Base-by-base conservation (phyloP, 1,284 basidiomycete species). In the Polyporus tsugae region DNA sequence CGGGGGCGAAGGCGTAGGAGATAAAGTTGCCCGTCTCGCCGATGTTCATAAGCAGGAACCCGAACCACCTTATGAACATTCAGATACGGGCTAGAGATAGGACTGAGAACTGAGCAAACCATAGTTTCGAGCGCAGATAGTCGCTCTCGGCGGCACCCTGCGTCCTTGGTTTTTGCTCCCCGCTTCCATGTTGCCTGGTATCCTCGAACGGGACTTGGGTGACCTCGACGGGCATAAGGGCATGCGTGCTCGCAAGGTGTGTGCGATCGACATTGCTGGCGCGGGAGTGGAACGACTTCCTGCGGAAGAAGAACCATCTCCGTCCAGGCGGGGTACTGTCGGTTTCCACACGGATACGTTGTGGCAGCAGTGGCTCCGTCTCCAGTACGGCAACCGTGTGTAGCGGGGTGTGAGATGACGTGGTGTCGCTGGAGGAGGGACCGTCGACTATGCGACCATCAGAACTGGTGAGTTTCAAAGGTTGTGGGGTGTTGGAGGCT, bases 11-110 rank as follows among this genome's bases (percentile, higher is more conserved):
- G 0, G 89, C 93, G 73, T 95, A 98, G 1, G 94, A 93, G 65
- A 96, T 87, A 72, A 98, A 98, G 78, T 98, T 98, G 15, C 95
- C 95, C 33, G 90, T 81, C 82, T 99, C 97, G 17, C 97, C 97
- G 13, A 98, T 71, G 71, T 95, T 94, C 91, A 99, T 97, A 58
- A 98, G 84, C 13, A 89, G 75, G 70, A 99, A 92, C 0, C 97
- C 97, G 7, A 88, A 75, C 96, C 97, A 98, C 97, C 97, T 94
- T 41, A 5, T 13, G 6, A 17, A 42, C 11, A 22, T 11, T 60
- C 36, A 60, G 58, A 60, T 15, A 39, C 5, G 13, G 2, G 22
- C n/a, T 9, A n/a, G 55, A 57, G 68, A 46, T 36, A 62, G 59
- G 22, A 63, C 22, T 19, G 29, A 42, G 19, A 61, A 62, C 66